phyloP scores from a whole-genome alignment of 2,329 filamentous ascomycete genomes.

The Arthrobotrys conoides region DNA sequence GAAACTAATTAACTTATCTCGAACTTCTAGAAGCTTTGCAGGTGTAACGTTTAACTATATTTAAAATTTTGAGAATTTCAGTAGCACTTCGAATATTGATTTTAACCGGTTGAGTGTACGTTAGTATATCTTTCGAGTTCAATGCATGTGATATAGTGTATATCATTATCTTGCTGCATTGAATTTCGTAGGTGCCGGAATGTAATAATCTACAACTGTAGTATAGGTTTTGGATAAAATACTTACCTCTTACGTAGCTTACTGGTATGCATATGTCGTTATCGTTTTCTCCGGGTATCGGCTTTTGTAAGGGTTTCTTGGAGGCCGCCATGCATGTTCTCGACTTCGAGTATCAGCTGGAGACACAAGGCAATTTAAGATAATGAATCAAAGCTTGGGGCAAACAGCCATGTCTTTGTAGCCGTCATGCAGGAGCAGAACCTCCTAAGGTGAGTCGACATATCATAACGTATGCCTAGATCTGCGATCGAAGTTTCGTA shows the following conservation, averaged over 20 bases:
- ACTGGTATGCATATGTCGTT: too few species aligned
- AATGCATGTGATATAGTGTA: too few species aligned
- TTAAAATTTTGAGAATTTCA: not conserved
- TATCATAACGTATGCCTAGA: not conserved
- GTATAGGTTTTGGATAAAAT: too few species aligned
- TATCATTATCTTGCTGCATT: too few species aligned
- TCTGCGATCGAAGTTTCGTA: conserved; percentile 1
- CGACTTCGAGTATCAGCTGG: not conserved
- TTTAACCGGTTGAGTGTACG: too few species aligned
- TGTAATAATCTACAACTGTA: too few species aligned
- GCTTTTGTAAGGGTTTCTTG: not conserved
- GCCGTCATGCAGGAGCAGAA: not conserved
- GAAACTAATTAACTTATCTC: not conserved
- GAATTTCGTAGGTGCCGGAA: too few species aligned
- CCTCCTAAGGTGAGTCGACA: not conserved
- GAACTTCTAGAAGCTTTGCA: not conserved
- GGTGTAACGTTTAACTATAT: not conserved
- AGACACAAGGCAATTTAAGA: not conserved
- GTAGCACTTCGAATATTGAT: not conserved
- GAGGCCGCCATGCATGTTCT: not conserved
- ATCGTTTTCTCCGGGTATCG: not conserved
- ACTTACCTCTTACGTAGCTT: too few species aligned
- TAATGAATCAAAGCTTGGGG: not conserved
- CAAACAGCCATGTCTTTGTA: not conserved
- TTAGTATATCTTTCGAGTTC: too few species aligned